Evolutionary conservation across 2,329 filamentous ascomycete species (phyloP).

Genomic region (Ascochyta clinopodiicola): DNA sequence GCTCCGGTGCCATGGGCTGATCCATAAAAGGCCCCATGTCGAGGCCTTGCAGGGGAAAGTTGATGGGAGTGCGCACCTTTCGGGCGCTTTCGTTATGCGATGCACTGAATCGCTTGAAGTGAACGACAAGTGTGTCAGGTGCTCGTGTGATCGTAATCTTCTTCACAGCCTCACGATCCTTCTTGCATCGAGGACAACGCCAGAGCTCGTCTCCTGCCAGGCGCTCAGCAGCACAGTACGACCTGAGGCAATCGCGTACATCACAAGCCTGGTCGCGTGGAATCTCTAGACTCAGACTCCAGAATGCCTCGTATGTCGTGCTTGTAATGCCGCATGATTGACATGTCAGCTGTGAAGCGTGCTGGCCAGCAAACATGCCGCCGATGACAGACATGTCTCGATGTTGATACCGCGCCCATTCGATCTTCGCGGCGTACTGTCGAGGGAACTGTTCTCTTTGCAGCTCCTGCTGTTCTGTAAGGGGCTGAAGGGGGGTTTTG

Average conservation of each 20-base stretch:
- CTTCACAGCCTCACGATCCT: constrained; percentile 70
- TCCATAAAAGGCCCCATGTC: constrained; percentile 68
- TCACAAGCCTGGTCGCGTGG: constrained; percentile 66
- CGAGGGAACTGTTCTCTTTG: constrained; percentile 66
- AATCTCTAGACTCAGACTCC: constrained; percentile 74
- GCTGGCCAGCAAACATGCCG: constrained; percentile 77
- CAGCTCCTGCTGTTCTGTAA: constrained; percentile 67
- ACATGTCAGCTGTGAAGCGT: constrained; percentile 67
- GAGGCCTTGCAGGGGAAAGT: constrained; percentile 77
- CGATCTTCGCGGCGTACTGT: constrained; percentile 70
- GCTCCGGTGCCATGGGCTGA: constrained; percentile 50
- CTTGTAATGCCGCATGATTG: constrained; percentile 67
- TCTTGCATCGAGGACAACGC: constrained; percentile 78
- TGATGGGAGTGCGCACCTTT: constrained; percentile 75
- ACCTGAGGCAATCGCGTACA: constrained; percentile 72
- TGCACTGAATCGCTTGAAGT: constrained; percentile 74
- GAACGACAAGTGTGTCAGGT: constrained; percentile 78
- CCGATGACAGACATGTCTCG: constrained; percentile 78
- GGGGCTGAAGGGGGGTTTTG: constrained; percentile 61
- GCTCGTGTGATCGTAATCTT: constrained; percentile 77
- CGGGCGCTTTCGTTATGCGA: constrained; percentile 62
- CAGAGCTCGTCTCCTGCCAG: constrained; percentile 71
- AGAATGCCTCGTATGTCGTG: constrained; percentile 73
- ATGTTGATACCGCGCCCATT: constrained; percentile 75
- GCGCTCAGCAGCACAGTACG: constrained; percentile 71